These are phyloP conservation scores for Infundibulicybe gibba DNA, from an alignment of 768 basidiomycete genomes.

Conservation along the genomic window DNA sequence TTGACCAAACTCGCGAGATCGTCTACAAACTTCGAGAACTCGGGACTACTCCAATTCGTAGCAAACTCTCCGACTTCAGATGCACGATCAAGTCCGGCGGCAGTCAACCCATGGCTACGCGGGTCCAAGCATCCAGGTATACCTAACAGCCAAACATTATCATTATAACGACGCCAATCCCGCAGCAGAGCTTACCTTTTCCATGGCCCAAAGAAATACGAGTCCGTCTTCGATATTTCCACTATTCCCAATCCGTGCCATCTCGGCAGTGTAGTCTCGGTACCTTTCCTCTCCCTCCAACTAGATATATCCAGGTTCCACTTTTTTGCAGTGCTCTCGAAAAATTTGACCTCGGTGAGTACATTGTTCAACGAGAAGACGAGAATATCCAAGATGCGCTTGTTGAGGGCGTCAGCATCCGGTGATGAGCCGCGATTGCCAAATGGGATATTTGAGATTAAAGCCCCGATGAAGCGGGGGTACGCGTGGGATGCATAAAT, in stretches of 20 bases:
- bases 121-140: slow-evolving; percentile 67
- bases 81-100: background rate
- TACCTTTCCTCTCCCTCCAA: slow-evolving; percentile 55
- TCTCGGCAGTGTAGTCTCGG: slow-evolving; percentile 71
- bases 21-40: slow-evolving; percentile 52
- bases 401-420: slow-evolving; percentile 29
- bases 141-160: slow-evolving; percentile 35
- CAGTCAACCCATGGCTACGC: slow-evolving; percentile 28
- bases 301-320: slow-evolving; percentile 42
- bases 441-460: slow-evolving; percentile 61
- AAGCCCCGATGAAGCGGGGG: slow-evolving; percentile 64
- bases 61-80: slow-evolving; percentile 41
- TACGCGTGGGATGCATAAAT: slow-evolving; percentile 75
- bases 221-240: slow-evolving; percentile 58
- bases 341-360: slow-evolving; percentile 55
- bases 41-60: slow-evolving; percentile 57
- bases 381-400: slow-evolving; percentile 43
- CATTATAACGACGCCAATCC: background rate
- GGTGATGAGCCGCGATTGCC: slow-evolving; percentile 26
- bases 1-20: slow-evolving; percentile 46
- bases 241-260: slow-evolving; percentile 47
- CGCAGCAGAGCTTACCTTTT: slow-evolving; percentile 39
- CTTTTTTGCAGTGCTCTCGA: slow-evolving; percentile 43
- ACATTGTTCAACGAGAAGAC: slow-evolving; percentile 55
- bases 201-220: slow-evolving; percentile 79